A percentile compares a stretch with the other conserved stretches of the same genome.
These are phyloP conservation scores for Coniochaeta ligniaria DNA, from an alignment of 2,329 filamentous ascomycete species.

Conservation along the genomic window DNA sequence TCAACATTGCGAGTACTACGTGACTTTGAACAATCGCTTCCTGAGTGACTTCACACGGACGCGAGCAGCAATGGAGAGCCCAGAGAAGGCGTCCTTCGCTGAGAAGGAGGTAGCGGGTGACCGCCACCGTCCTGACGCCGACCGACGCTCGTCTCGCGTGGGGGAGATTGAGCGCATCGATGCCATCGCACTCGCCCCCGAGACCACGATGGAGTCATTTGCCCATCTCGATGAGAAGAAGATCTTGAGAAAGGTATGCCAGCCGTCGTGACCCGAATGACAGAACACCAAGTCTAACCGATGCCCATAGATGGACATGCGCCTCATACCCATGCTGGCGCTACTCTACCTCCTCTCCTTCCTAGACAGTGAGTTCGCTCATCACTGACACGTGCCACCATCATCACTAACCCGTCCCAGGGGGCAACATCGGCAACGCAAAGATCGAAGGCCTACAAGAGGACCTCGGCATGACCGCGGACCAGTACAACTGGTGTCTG, in stretches of 20 bases:
- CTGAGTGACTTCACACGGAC: too few relatives aligned
- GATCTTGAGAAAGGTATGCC: constrained; percentile 45
- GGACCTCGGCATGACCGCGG: constrained; percentile 47
- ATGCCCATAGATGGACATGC: constrained; percentile 37
- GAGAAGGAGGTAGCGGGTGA: constrained; percentile 4
- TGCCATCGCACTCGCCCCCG: constrained; percentile 7
- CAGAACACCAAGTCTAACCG: not conserved
- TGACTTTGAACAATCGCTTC: too few relatives aligned
- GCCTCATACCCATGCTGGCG: constrained; percentile 56
- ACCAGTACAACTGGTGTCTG: constrained; percentile 65
- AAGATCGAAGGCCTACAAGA: constrained; percentile 54
- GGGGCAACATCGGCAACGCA: constrained; percentile 59
- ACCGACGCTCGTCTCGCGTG: not conserved
- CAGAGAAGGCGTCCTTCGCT: constrained; percentile 5
- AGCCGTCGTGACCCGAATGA: too few relatives aligned
- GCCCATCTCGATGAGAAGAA: constrained; percentile 47
- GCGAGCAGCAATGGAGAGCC: not conserved
- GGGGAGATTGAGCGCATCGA: constrained; percentile 11
- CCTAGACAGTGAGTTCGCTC: constrained; percentile 42
- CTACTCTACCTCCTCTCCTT: constrained; percentile 62
- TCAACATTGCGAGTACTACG: too few relatives aligned
- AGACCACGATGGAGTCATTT: constrained; percentile 13
- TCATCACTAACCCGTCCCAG: constrained; percentile 11
- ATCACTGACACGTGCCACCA: not conserved
- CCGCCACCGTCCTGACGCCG: not conserved